Conservation (phyloP, 2,329 filamentous ascomycete genomes). For the Grosmannia penicillata region DNA sequence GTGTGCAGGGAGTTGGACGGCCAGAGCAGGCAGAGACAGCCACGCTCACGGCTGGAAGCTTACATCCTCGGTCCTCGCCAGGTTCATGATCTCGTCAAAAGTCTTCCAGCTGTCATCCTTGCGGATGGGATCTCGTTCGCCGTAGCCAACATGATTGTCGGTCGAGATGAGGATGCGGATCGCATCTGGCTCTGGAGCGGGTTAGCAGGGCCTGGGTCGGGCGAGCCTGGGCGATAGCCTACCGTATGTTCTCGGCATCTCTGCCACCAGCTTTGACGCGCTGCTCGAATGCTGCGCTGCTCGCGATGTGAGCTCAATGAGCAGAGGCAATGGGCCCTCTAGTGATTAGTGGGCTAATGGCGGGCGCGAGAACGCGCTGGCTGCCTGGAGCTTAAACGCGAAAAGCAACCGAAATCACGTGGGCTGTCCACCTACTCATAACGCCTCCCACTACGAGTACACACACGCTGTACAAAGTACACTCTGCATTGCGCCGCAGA, state of each 20-base stretch:
- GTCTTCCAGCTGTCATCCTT: constrained; percentile 94
- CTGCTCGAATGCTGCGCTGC: background rate
- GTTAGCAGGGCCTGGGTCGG: too few relatives aligned
- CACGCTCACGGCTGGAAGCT: constrained; percentile 3
- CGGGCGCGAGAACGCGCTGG: constrained; percentile 10
- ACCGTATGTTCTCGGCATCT: constrained; percentile 15
- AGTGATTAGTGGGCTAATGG: constrained; percentile 1
- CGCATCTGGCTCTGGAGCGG: constrained; percentile 50
- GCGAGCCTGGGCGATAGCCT: background rate
- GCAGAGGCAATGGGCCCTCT: background rate
- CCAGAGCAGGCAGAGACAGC: background rate
- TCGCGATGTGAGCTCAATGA: background rate
- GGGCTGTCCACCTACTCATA: background rate
- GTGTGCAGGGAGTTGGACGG: background rate
- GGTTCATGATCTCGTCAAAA: constrained; percentile 87
- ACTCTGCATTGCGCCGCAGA: background rate
- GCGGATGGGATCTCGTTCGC: constrained; percentile 84
- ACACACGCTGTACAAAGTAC: too few relatives aligned
- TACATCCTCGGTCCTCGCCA: constrained; percentile 73
- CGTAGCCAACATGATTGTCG: constrained; percentile 95
- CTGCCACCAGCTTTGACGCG: too few relatives aligned
- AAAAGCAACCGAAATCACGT: constrained; percentile 11
- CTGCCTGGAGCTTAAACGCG: constrained; percentile 9
- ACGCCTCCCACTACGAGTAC: background rate
- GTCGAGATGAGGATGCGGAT: constrained; percentile 91